Base-by-base conservation (phyloP, 352 stramenopile species). In the Blastocystis sp. region DNA sequence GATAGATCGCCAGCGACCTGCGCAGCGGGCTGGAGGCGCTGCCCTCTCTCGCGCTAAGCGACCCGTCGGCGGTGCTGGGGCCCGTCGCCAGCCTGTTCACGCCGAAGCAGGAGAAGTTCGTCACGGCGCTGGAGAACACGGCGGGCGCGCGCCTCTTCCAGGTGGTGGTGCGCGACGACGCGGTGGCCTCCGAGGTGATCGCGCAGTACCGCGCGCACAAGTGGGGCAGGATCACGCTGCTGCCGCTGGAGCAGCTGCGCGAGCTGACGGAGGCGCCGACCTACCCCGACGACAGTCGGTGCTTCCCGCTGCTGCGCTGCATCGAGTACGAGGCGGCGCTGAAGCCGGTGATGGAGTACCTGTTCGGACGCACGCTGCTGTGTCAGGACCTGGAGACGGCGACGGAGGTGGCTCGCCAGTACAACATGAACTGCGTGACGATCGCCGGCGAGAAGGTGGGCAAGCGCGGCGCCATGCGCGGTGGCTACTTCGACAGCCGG, bases 81-180 rank as follows among this genome's bases (percentile, higher is more conserved):
- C 74, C 74, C 3, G 74, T 85, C 19, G 74, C 74, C 3, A 51
- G 12, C 1, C 55, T 85, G 29, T 85, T 85, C 45, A 78, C 91
- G 21, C 90, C 96, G 0, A 92, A 91, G 31, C 91, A 95, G 77
- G 65, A 90, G 10, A 94, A 94, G 37, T 99, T 98, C 90, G 96
- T 95, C 78, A 98, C 94, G 19, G 96, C 96, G 37, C 93, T 98
- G 0, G 97, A 99, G 91, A 95, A 98, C 78, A 96, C 97, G 55
- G 97, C 96, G 3, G 95, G 97, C 10, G 96, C 96, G 45, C 93
- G 94, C 61, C 94, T 99, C 31, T 99, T 98, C 92, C 96, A 99
- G 91, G 96, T 99, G 21, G 96, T 99, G 69, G 97, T 99, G 29
- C 96, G 99, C 91, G 98, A 94, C 1, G 97, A 99, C 90, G 95